These are phyloP conservation scores for Bauhinia variegata DNA, from an alignment of 306 rosid species.

Conservation along the genomic window DNA sequence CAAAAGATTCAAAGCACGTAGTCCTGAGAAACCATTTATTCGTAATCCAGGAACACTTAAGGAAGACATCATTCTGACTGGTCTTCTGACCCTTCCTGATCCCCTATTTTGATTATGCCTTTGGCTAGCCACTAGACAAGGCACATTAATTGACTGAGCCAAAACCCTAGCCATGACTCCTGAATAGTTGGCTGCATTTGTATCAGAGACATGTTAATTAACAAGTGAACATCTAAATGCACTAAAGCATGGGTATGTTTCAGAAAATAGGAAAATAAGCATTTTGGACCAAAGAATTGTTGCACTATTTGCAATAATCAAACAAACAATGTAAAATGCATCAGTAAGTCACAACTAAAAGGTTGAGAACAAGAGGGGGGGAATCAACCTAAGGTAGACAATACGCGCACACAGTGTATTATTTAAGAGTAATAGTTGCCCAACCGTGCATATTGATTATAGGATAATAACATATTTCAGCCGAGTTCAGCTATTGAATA, in stretches of 20 bases:
- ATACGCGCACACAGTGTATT: too few relatives aligned
- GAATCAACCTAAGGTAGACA: too few relatives aligned
- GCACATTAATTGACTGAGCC: conserved; percentile 80
- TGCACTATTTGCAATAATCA: neutral
- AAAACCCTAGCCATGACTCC: conserved; percentile 79
- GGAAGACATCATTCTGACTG: conserved; percentile 60
- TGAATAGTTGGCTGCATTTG: conserved; percentile 38
- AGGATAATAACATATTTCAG: too few relatives aligned
- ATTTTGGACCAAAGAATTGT: neutral
- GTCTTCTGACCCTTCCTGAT: conserved; percentile 57
- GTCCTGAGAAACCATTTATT: conserved; percentile 69
- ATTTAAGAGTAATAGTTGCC: too few relatives aligned
- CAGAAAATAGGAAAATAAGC: conserved; percentile 9
- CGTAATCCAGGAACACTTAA: conserved; percentile 54
- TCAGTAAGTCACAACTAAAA: neutral
- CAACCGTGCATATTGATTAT: too few relatives aligned
- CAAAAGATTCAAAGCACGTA: conserved; percentile 64
- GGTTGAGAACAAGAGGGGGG: conserved; percentile 1
- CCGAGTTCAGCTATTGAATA: neutral
- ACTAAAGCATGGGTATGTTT: conserved; percentile 8
- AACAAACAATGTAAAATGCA: conserved; percentile 8
- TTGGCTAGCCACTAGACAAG: conserved; percentile 55
- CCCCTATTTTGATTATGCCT: conserved; percentile 60
- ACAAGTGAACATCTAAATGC: conserved; percentile 21
- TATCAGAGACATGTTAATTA: conserved; percentile 19